These are phyloP conservation scores for Pluteus cervinus DNA, from an alignment of 768 basidiomycete genomes.

Conservation along the genomic window DNA sequence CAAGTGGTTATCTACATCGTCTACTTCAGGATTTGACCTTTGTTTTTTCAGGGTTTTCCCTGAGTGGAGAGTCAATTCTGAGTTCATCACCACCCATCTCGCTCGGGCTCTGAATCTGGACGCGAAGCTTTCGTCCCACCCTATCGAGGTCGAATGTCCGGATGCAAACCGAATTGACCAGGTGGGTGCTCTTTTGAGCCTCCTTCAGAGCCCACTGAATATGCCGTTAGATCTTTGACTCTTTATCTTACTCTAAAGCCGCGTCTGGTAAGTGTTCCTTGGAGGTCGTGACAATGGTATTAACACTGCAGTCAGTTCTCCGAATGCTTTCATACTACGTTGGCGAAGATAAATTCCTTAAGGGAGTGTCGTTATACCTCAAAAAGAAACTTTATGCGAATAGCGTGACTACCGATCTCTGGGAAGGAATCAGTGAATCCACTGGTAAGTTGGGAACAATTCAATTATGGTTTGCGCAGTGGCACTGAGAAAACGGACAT, in stretches of 20 bases:
- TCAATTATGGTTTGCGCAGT: too few species aligned
- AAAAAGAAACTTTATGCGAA: constrained; percentile 84
- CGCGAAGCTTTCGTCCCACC: constrained; percentile 82
- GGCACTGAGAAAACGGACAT: too few species aligned
- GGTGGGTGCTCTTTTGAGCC: constrained; percentile 24
- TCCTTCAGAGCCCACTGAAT: background rate
- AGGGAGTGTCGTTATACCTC: constrained; percentile 87
- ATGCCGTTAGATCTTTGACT: constrained; percentile 77
- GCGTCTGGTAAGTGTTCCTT: constrained; percentile 62
- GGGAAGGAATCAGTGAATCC: constrained; percentile 76
- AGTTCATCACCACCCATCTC: constrained; percentile 77
- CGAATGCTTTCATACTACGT: constrained; percentile 90
- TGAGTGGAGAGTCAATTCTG: constrained; percentile 80
- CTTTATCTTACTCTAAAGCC: constrained; percentile 81
- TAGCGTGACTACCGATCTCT: constrained; percentile 80
- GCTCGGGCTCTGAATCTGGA: constrained; percentile 78
- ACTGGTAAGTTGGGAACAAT: constrained; percentile 42
- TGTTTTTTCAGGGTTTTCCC: constrained; percentile 59
- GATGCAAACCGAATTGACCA: constrained; percentile 83
- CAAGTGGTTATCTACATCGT: constrained; percentile 18
- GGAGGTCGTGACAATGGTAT: background rate
- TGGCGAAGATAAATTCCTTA: constrained; percentile 83
- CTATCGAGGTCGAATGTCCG: constrained; percentile 87
- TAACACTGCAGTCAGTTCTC: constrained; percentile 44
- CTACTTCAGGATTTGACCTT: constrained; percentile 1